Conservation (phyloP, 345 rosid species). For the Hibiscus trionum region DNA sequence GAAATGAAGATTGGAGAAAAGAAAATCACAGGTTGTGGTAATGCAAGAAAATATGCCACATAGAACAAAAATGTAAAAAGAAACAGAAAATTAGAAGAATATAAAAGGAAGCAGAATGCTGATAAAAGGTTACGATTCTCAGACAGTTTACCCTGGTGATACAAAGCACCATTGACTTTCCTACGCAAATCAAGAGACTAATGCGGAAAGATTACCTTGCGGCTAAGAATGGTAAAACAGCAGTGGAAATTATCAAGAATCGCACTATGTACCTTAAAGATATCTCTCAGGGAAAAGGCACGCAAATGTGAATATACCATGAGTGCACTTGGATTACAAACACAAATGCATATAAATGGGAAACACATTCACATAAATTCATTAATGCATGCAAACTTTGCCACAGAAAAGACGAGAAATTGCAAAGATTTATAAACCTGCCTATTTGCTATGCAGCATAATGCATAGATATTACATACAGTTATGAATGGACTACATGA, state of each 20-base stretch:
- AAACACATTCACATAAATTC: background rate
- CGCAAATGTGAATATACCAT: background rate
- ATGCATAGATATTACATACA: background rate
- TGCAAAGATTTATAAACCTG: background rate
- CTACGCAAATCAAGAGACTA: background rate
- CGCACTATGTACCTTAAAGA: background rate
- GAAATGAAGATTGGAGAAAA: background rate
- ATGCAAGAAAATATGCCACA: background rate
- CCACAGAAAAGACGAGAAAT: background rate
- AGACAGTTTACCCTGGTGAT: too few species aligned
- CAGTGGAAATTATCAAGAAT: background rate
- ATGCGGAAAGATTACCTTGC: background rate
- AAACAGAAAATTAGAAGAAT: too few species aligned
- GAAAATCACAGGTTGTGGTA: background rate
- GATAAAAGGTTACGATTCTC: too few species aligned
- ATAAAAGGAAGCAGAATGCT: too few species aligned
- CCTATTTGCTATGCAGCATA: background rate
- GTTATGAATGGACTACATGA: background rate
- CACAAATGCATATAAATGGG: background rate
- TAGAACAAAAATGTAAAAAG: background rate
- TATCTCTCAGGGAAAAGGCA: background rate
- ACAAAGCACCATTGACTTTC: too few species aligned
- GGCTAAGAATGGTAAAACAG: background rate
- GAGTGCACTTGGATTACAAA: background rate
- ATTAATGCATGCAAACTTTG: background rate